Conservation (phyloP, 2,329 filamentous ascomycete genomes). For the Verticillium klebahnii region DNA sequence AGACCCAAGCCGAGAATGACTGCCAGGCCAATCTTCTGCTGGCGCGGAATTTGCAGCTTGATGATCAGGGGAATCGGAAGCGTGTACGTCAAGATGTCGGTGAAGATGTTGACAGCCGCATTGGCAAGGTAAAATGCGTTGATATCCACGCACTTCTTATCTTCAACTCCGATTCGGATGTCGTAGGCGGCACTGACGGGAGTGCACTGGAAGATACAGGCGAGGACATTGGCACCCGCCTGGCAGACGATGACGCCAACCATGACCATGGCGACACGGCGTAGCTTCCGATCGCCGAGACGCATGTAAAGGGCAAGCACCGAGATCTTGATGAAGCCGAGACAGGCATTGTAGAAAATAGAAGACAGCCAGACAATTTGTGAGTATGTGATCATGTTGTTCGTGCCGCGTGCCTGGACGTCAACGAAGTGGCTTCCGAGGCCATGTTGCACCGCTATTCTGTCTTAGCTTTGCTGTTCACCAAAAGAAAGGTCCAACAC, state of each 20-base stretch:
- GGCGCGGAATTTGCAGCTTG: conserved; percentile 35
- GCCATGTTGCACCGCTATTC: conserved; percentile 15
- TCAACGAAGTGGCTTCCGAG: conserved; percentile 23
- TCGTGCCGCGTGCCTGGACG: conserved; percentile 11
- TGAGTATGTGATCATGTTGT: conserved; percentile 14
- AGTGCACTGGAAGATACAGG: conserved; percentile 37
- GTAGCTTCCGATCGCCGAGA: conserved; percentile 31
- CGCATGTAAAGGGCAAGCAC: conserved; percentile 40
- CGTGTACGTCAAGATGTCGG: conserved; percentile 38
- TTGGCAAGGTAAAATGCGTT: conserved; percentile 42
- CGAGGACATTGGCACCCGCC: conserved; percentile 33
- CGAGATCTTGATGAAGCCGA: conserved; percentile 43
- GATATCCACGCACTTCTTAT: conserved; percentile 36
- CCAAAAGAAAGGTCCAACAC: not conserved
- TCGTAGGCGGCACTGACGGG: conserved; percentile 35
- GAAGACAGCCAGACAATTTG: conserved; percentile 36
- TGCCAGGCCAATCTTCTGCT: conserved; percentile 37
- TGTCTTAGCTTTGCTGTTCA: not conserved
- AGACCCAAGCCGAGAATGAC: conserved; percentile 39
- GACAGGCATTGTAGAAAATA: conserved; percentile 40
- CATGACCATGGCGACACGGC: conserved; percentile 30
- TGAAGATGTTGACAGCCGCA: conserved; percentile 40
- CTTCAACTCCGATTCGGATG: conserved; percentile 14
- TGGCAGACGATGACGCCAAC: conserved; percentile 32
- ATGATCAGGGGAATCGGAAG: conserved; percentile 38